A percentile compares a stretch with the other conserved stretches of the same genome.
These are phyloP conservation scores for Pseudogymnoascus sp. DNA, from an alignment of 2,329 filamentous ascomycete species.

Conservation along the genomic window DNA sequence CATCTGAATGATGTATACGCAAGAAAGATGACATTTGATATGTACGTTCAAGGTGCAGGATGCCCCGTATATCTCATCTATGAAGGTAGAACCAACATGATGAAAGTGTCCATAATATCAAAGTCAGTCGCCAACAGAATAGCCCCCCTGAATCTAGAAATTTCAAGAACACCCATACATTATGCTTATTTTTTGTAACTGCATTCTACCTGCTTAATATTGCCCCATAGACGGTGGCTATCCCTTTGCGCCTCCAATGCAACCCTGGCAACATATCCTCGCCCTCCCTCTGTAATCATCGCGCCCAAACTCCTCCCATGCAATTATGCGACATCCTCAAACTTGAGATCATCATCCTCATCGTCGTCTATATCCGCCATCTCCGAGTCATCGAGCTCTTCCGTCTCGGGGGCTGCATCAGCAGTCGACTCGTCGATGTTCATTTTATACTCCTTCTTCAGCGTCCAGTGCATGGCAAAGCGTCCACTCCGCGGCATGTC, in stretches of 20 bases:
- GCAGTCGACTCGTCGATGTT: constrained; percentile 45
- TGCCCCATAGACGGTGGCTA: not conserved
- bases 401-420: constrained; percentile 31
- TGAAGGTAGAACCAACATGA: not conserved
- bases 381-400: constrained; percentile 37
- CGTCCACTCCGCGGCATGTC: constrained; percentile 73
- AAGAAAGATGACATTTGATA: not conserved
- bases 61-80: not conserved
- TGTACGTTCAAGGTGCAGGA: not conserved
- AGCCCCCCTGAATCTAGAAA: constrained; percentile 12
- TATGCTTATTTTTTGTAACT: constrained; percentile 5
- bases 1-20: not conserved
- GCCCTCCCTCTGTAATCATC: constrained; percentile 5
- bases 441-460: constrained; percentile 62
- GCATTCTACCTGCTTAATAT: not conserved
- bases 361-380: constrained; percentile 48
- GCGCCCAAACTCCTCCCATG: constrained; percentile 15
- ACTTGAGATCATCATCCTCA: constrained; percentile 59
- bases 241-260: constrained; percentile 3
- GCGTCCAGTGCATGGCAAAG: constrained; percentile 78
- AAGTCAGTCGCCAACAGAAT: not conserved
- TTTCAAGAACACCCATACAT: constrained; percentile 10
- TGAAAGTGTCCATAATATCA: too few relatives aligned
- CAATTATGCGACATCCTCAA: constrained; percentile 58
- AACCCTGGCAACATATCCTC: not conserved